Percentiles rank a stretch among this genome's conserved stretches.
Evolutionary conservation across 2,329 filamentous ascomycete species (phyloP).

Genomic region (Aspergillus luchuensis): DNA sequence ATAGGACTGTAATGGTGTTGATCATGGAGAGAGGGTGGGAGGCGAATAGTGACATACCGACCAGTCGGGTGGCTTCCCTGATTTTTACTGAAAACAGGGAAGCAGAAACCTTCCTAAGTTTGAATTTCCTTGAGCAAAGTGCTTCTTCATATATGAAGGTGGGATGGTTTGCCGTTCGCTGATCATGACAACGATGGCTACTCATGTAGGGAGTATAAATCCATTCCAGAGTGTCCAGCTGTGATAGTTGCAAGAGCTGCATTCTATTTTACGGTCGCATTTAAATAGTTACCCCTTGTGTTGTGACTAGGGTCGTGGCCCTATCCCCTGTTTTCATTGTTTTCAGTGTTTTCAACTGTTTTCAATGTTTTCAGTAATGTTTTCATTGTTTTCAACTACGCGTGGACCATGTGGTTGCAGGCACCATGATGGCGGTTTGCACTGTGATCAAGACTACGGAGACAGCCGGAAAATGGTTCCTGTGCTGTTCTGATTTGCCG

Average conservation of each 20-base stretch:
- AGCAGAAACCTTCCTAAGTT: background rate
- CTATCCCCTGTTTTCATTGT: constrained; percentile 8
- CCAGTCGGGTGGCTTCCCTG: background rate
- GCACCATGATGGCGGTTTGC: no score
- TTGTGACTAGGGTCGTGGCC: constrained; percentile 1
- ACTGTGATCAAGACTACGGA: no score
- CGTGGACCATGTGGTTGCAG: background rate
- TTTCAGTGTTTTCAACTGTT: constrained; percentile 10
- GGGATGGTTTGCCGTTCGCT: no score
- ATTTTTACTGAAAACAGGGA: background rate
- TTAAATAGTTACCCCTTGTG: background rate
- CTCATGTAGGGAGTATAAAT: background rate
- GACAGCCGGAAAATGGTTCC: no score
- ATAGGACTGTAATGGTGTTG: no score
- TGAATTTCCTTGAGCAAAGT: background rate
- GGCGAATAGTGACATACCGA: background rate
- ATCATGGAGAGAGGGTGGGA: background rate
- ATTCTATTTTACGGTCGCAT: background rate
- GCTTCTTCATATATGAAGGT: no score
- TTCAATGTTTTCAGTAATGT: constrained; percentile 2
- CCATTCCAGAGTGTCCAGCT: background rate
- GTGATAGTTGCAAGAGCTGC: background rate
- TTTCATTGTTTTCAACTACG: constrained; percentile 3
- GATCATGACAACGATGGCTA: background rate
- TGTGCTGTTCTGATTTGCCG: no score